Conservation (phyloP, 768 basidiomycete genomes). For the Tulasnella sp. region DNA sequence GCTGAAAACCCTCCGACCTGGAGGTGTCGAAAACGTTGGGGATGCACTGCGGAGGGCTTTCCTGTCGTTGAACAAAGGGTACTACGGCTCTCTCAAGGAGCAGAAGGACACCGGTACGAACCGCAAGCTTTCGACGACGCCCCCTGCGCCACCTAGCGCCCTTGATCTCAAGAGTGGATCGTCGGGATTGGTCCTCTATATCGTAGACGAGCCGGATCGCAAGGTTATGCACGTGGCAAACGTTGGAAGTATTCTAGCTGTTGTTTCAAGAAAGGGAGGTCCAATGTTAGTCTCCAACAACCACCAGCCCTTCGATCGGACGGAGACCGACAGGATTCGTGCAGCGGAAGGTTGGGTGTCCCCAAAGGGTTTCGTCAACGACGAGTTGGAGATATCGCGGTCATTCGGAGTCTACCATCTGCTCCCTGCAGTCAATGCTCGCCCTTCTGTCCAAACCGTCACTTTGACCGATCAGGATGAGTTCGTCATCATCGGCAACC, state of each 20-base stretch:
- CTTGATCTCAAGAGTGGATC: conserved; percentile 67
- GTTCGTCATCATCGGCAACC: conserved; percentile 94
- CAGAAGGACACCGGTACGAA: conserved; percentile 38
- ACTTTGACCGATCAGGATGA: conserved; percentile 84
- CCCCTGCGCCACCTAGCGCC: conserved; percentile 48
- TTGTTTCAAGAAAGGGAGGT: conserved; percentile 71
- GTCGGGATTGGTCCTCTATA: conserved; percentile 84
- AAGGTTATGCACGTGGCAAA: conserved; percentile 89
- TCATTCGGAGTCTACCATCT: conserved; percentile 93
- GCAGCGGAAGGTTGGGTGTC: conserved; percentile 94
- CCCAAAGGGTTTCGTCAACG: conserved; percentile 86
- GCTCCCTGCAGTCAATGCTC: conserved; percentile 86
- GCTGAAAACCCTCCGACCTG: conserved; percentile 53
- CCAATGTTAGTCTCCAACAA: conserved; percentile 73
- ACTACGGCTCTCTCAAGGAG: conserved; percentile 63
- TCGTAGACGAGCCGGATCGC: conserved; percentile 52
- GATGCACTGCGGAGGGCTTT: conserved; percentile 89
- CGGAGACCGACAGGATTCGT: conserved; percentile 85
- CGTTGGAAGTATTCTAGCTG: conserved; percentile 83
- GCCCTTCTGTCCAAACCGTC: conserved; percentile 73
- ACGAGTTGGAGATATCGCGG: conserved; percentile 88
- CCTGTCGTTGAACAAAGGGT: conserved; percentile 78
- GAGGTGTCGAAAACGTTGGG: conserved; percentile 56
- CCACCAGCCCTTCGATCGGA: conserved; percentile 88
- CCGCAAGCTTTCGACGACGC: conserved; percentile 77